Evolutionary conservation across 2,329 filamentous ascomycete species (phyloP), one percentile per base, ranked within the genome.

Genomic region (Penicillium brasilianum): DNA sequence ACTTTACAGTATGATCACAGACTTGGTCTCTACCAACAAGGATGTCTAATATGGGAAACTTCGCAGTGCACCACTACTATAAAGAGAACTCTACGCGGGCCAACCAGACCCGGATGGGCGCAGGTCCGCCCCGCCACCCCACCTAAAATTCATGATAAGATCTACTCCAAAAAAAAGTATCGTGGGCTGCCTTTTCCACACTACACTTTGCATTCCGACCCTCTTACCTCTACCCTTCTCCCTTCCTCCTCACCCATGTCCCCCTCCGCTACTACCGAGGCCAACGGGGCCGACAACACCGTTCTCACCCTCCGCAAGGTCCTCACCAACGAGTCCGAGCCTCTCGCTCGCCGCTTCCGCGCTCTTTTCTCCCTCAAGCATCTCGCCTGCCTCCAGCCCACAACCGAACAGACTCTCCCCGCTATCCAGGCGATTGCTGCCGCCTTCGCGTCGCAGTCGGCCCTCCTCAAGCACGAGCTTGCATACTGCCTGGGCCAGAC

Each of bases 351-450:
- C 66, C 92, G 95, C 66, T 99, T 98, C 81, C 92, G 95, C 71
- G 94, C 95, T 46, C 90, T 99, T 70, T 99, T 99, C 83, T 97
- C 94, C 18, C 88, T 99, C 62, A 99, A 99, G 82, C 91, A 98
- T 77, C 83, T 98, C 62, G 94, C 95, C 51, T 88, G 86, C 60
- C 86, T 88, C 66, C 77, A 84, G 39, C 85, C 85, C 10, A 78
- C 85, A 0, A 86, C 82, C 30, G 76, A 81, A 44, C 80, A 87
- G 66, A 85, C 84, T 0, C 80, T 88, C 8, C 87, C 88, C 44
- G 86, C 90, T 18, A 87, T 89, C 68, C 80, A 88, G 67, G 93
- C 95, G 44, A 99, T 99, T 69, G 93, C 94, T 2, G 92, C 93
- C 8, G 94, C 84, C 1, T 95, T 99, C 70, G 72, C 82, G 0